Evolutionary conservation across 176 grass and related monocot genomes (phyloP).

Genomic region (Alopecurus myosuroides): DNA sequence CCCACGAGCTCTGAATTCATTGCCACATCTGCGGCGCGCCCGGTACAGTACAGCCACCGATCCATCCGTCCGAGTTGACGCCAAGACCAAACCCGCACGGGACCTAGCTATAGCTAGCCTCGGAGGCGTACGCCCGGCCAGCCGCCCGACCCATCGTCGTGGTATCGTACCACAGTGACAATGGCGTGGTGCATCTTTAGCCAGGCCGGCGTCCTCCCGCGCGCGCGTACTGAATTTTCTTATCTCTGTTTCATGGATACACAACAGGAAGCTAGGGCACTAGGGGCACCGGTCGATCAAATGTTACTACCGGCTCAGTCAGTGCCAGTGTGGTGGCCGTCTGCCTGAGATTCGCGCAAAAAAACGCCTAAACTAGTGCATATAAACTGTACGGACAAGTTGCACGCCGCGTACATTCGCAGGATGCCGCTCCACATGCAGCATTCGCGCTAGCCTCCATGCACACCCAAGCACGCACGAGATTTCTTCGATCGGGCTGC

Average conservation of each 20-base stretch:
- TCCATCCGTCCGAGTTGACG: background rate
- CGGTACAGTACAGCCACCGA: background rate
- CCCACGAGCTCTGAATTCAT: slow-evolving; percentile 38
- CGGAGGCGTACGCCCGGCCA: background rate
- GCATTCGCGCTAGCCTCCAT: background rate
- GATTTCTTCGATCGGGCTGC: background rate
- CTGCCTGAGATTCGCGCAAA: background rate
- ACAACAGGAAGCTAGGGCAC: too few relatives aligned
- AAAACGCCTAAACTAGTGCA: background rate
- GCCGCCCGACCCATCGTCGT: background rate
- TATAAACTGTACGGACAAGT: background rate
- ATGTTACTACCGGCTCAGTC: background rate
- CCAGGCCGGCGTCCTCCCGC: too few relatives aligned
- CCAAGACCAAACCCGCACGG: slow-evolving; percentile 21
- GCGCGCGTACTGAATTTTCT: background rate
- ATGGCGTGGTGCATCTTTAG: too few relatives aligned
- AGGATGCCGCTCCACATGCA: slow-evolving; percentile 23
- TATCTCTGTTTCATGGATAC: background rate
- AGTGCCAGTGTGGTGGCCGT: background rate
- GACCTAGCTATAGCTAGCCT: background rate
- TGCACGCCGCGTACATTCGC: background rate
- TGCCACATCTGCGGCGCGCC: background rate
- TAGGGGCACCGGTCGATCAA: background rate
- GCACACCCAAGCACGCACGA: background rate
- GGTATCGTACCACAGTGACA: background rate